Evolutionary conservation across 2,329 filamentous ascomycete species (phyloP), one percentile per base, ranked within the genome.

Genomic region (Trichoderma breve): DNA sequence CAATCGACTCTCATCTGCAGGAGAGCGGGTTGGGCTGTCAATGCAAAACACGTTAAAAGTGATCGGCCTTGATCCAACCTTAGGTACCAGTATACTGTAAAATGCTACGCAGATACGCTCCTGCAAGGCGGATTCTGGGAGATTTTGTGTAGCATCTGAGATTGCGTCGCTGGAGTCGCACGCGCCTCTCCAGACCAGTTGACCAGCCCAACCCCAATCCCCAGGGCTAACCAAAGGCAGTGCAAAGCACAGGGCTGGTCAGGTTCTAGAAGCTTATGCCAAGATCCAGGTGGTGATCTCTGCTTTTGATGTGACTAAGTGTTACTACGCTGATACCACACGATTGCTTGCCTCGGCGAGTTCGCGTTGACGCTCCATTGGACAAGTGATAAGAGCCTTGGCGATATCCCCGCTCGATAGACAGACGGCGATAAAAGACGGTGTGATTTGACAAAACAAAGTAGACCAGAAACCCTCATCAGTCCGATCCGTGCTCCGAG

Each of bases 381-480:
- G 39, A 53, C 15, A 57, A 67, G 36, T 58, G 65, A 68, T 68
- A 68, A 58, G 65, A 58, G 53, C 9, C 65, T 68, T 68, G 65
- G 65, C 65, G 26, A 36, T 6, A 68, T 58, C 65, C 26, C 65
- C 53, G 28, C 65, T 47, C 24, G 26, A n/a, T 11, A 28, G 18
- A 14, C 24, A 57, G n/a, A 15, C 18, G 24, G 15, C 28, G 11
- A 57, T 12, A 60, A 64, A 58, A 68, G 34, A 68, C 65, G 65
- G 65, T 68, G 65, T 58, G 65, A 18, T 62, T 62, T 12, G 30
- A 24, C 4, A 5, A 34, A 60, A 34, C 18, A 18, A n/a, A 58
- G 51, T 24, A 43, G 5, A 24, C 43, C 24, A 68, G 24, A 24
- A 60, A 9, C 15, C 15, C 18, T 24, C 26, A 21, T 34, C 8